Evolutionary conservation across 148 eudicot genomes (phyloP), one percentile per base, ranked within the genome.

Genomic region (Bassia scoparia): DNA sequence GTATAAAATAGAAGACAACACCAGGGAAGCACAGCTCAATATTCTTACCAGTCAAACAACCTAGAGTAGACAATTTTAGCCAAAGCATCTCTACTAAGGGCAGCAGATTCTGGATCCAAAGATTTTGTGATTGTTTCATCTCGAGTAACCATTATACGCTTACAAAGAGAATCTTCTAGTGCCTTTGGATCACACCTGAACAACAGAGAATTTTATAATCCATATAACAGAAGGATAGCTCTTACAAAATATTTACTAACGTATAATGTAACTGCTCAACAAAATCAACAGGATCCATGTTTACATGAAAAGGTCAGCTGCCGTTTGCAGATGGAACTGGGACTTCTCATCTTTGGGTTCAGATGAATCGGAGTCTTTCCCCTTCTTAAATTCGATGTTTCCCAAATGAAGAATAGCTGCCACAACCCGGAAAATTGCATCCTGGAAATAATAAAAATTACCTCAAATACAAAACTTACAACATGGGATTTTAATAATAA

Each of bases 351-450:
- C 99, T 83, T 92, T 96, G 70, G 99, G 99, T 77, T 81, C 82
- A 17, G 99, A 96, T 33, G 99, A 96, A 80, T 96, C 99, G 24
- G 80, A 75, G 75, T 96, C 97, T 81, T 88, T 82, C 49, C 99
- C 99, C 82, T 96, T 96, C 4, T 81, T 66, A 80, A 96, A 96
- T 70, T 96, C 92, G 77, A 96, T 90, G 81, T 96, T 96, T 60
- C 99, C 99, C 68, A 92, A 82, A 86, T 96, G 99, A 78, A 96
- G 92, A 78, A 96, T 77, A 34, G 99, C 96, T 75, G 97, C 99
- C 67, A 92, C 89, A 65, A 96, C 94, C 79, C 96, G 84, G 76
- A 96, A 96, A 78, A 96, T 96, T 43, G 89, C 99, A 77, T 96
- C 99, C 99, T 96, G 85, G 62, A 38, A 75, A 58, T 67, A 44